These are phyloP conservation scores for Venturia nashicola DNA, from an alignment of 2,329 filamentous ascomycete species.

Conservation along the genomic window DNA sequence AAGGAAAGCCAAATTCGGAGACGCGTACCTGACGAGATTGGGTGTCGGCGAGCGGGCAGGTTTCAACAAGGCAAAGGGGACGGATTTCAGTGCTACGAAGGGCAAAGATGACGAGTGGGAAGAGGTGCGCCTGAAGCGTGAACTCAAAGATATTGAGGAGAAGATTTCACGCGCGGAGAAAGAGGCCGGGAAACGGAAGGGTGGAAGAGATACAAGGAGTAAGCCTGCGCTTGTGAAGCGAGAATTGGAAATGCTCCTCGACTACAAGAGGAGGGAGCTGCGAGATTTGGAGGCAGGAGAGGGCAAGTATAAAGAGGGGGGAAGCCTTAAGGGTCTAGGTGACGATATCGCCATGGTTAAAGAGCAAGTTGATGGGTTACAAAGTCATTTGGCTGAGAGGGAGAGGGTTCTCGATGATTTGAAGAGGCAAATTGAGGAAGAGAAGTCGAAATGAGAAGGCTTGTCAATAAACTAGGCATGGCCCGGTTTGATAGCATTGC, in stretches of 20 bases:
- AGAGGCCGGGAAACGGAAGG: slow-evolving; percentile 47
- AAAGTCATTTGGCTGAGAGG: slow-evolving; percentile 66
- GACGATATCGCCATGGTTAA: slow-evolving; percentile 85
- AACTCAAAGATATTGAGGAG: slow-evolving; percentile 76
- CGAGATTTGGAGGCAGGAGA: slow-evolving; percentile 58
- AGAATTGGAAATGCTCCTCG: slow-evolving; percentile 84
- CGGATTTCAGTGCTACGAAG: slow-evolving; percentile 76
- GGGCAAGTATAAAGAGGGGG: slow-evolving; percentile 52
- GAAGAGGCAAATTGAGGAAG: slow-evolving; percentile 72
- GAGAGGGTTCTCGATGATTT: slow-evolving; percentile 66
- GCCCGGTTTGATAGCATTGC: neutral
- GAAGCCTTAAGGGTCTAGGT: slow-evolving; percentile 60
- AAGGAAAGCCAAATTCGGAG: slow-evolving; percentile 92
- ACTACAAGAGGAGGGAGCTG: slow-evolving; percentile 80
- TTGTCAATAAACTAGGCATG: neutral
- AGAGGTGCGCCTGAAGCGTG: slow-evolving; percentile 87
- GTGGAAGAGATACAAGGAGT: slow-evolving; percentile 54
- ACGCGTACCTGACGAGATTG: slow-evolving; percentile 85
- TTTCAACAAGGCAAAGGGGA: slow-evolving; percentile 70
- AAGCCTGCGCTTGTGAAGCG: slow-evolving; percentile 89
- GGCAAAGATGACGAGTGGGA: slow-evolving; percentile 83
- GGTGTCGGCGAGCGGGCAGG: slow-evolving; percentile 59
- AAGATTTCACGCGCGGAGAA: slow-evolving; percentile 77
- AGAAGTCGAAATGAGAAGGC: slow-evolving; percentile 40
- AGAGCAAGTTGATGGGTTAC: slow-evolving; percentile 87